phyloP scores from a whole-genome alignment of 768 basidiomycete genomes.

The Coprinopsis strossmayeri region DNA sequence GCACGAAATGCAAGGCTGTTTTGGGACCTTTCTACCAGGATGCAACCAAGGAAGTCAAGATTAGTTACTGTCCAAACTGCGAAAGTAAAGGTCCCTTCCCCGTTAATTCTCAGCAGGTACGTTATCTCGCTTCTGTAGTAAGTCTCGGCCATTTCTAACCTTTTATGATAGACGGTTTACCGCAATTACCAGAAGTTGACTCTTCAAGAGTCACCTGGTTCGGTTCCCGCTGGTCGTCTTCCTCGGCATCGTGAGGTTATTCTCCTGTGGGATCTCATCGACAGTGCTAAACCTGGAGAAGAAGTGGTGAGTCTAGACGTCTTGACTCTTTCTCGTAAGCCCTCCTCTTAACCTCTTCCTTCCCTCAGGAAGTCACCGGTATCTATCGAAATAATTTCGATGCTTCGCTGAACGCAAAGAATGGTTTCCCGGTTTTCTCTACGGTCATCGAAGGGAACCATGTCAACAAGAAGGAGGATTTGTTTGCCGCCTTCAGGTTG shows the following conservation, averaged over 20 bases:
- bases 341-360: conserved; percentile 11
- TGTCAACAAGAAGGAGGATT: conserved; percentile 97
- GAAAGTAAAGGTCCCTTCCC: conserved; percentile 93
- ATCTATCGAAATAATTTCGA: conserved; percentile 99
- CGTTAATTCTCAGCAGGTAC: conserved; percentile 92
- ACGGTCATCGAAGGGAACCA: conserved; percentile 98
- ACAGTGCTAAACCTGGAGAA: conserved; percentile 96
- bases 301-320: conserved; percentile 66
- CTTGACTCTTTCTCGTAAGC: not conserved
- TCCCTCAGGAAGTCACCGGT: conserved; percentile 87
- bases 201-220: conserved; percentile 94
- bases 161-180: conserved; percentile 76
- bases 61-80: conserved; percentile 92
- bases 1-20: conserved; percentile 88
- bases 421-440: conserved; percentile 98
- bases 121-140: conserved; percentile 10
- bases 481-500: conserved; percentile 95
- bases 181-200: conserved; percentile 99
- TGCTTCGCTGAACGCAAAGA: conserved; percentile 95
- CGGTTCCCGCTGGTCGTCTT: conserved; percentile 94
- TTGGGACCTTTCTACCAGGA: conserved; percentile 98
- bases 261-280: conserved; percentile 96
- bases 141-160: not conserved
- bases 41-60: conserved; percentile 86
- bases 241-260: conserved; percentile 97